Evolutionary conservation across 2,329 filamentous ascomycete species (phyloP).

Genomic region (Diaporthe batatas): DNA sequence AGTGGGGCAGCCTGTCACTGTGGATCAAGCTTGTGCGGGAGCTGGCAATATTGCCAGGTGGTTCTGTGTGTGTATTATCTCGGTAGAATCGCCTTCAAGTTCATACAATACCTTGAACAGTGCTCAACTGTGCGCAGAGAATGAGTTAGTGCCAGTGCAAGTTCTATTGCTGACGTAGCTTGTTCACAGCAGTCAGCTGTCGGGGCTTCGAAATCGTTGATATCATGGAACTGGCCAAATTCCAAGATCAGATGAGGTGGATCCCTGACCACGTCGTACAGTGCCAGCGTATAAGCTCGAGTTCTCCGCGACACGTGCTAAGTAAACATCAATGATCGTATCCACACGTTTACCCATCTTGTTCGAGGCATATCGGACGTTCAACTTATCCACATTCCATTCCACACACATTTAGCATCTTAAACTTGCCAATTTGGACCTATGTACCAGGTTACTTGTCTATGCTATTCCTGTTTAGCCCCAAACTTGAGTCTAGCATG

Average conservation of each 20-base stretch:
- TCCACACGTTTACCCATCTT: slow-evolving; percentile 1
- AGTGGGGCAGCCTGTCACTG: slow-evolving; percentile 8
- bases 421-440: slow-evolving; percentile 5
- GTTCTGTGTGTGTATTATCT: neutral
- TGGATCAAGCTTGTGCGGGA: slow-evolving; percentile 3
- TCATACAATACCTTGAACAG: neutral
- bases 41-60: neutral
- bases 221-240: neutral
- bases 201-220: slow-evolving; percentile 7
- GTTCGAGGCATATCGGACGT: neutral
- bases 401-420: neutral
- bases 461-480: neutral
- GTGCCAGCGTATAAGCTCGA: neutral
- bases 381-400: slow-evolving; percentile 1
- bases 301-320: neutral
- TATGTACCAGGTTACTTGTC: neutral
- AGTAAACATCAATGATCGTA: neutral
- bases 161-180: neutral
- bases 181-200: neutral
- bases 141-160: neutral
- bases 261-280: slow-evolving; percentile 3
- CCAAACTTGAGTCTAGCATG: neutral
- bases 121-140: neutral
- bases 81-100: neutral
- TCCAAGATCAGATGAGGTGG: neutral